A percentile compares a stretch with the other conserved stretches of the same genome.
These are phyloP conservation scores for Micromonas pusilla DNA, from an alignment of 139 green algal species.

Conservation along the genomic window DNA sequence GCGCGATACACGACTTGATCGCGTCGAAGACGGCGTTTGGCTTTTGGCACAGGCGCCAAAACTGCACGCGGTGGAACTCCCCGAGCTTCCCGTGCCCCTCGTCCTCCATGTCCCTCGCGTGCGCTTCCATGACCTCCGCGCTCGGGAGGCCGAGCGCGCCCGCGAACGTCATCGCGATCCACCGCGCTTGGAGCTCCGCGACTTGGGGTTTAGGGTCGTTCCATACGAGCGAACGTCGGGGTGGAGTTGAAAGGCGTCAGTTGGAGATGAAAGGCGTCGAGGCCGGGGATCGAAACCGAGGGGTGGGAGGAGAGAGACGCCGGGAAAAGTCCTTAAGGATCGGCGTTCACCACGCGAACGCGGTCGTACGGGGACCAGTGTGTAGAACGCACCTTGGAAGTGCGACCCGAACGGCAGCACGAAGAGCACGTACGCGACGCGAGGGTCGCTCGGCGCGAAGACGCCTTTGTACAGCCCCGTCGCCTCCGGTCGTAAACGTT, in stretches of 20 bases:
- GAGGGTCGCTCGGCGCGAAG: not conserved
- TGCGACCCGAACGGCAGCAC: slow-evolving; percentile 10
- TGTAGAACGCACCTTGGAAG: too few species aligned
- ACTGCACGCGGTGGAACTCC: not conserved
- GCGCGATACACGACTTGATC: not conserved
- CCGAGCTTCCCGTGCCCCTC: not conserved
- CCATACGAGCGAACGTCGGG: too few species aligned
- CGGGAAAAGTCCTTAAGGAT: too few species aligned
- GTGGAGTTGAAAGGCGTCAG: too few species aligned
- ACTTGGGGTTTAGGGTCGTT: too few species aligned
- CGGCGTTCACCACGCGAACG: too few species aligned
- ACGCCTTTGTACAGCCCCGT: not conserved
- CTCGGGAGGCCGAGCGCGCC: not conserved
- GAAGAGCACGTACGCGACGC: slow-evolving; percentile 16
- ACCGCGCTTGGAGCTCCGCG: slow-evolving; percentile 4
- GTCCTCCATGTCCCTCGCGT: not conserved
- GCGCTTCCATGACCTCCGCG: not conserved
- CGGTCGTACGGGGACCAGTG: too few species aligned
- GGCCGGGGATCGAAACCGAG: too few species aligned
- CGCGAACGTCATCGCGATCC: not conserved
- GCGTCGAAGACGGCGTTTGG: too few species aligned
- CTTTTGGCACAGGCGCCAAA: too few species aligned
- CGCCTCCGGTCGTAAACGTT: not conserved
- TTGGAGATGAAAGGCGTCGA: too few species aligned
- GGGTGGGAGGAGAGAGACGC: too few species aligned